Conservation (phyloP, 306 rosid genomes). For the Malus fusca region DNA sequence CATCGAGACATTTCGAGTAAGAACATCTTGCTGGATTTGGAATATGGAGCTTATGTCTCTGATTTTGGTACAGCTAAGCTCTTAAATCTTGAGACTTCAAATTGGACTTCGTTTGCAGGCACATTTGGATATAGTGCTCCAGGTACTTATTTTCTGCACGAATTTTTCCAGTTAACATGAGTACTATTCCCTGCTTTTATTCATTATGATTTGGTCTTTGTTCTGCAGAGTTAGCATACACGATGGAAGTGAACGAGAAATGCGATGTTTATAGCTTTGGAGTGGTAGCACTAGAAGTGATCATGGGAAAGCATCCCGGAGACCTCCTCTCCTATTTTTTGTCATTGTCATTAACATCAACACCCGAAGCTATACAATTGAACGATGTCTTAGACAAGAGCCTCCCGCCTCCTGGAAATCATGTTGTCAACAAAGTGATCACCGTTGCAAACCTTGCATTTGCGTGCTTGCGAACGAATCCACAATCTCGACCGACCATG, state of each 20-base stretch:
- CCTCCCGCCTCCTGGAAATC: background rate
- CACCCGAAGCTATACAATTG: background rate
- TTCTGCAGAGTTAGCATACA: constrained; percentile 15
- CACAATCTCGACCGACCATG: constrained; percentile 23
- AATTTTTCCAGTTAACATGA: background rate
- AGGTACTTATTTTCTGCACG: background rate
- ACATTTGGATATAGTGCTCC: constrained; percentile 22
- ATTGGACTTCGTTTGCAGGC: constrained; percentile 8
- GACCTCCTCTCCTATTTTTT: constrained; percentile 10
- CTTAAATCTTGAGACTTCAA: background rate
- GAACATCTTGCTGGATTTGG: constrained; percentile 12
- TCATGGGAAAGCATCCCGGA: constrained; percentile 20
- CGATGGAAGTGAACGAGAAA: constrained; percentile 14
- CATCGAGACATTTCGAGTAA: constrained; percentile 23
- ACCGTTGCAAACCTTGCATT: constrained; percentile 13
- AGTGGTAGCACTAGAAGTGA: constrained; percentile 12
- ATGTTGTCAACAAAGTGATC: constrained; percentile 4
- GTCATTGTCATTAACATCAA: background rate
- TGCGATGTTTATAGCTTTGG: constrained; percentile 19
- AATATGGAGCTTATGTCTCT: background rate
- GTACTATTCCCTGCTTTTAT: background rate
- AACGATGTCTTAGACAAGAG: constrained; percentile 19
- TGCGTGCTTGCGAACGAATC: constrained; percentile 11
- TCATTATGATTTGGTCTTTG: background rate
- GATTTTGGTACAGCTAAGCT: constrained; percentile 17